Evolutionary conservation across 768 basidiomycete genomes (phyloP).

Genomic region (Termitomyces sp.): DNA sequence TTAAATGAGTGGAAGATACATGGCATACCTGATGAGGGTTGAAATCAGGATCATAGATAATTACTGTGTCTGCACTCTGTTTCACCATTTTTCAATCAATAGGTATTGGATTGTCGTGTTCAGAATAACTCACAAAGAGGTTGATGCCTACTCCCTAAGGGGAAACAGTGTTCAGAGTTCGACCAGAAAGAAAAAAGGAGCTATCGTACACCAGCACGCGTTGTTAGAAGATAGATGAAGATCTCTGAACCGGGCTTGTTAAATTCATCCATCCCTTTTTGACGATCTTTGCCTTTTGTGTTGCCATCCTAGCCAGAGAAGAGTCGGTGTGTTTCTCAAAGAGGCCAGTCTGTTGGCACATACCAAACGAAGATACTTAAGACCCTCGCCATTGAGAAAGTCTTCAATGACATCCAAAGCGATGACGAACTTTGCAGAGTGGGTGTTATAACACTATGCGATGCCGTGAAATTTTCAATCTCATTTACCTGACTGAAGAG

Average conservation of each 20-base stretch:
- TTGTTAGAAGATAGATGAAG: constrained; percentile 90
- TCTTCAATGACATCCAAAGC: constrained; percentile 88
- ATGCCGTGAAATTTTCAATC: background rate
- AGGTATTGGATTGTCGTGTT: background rate
- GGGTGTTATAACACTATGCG: background rate
- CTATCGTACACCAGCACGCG: constrained; percentile 73
- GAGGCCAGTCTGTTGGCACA: constrained; percentile 13
- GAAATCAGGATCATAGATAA: constrained; percentile 94
- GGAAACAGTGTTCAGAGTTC: constrained; percentile 1
- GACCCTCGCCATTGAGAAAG: constrained; percentile 78
- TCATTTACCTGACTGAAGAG: constrained; percentile 83
- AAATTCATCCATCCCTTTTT: constrained; percentile 94
- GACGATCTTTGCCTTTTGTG: constrained; percentile 80
- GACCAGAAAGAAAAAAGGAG: background rate
- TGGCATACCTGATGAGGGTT: constrained; percentile 87
- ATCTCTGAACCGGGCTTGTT: constrained; percentile 84
- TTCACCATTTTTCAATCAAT: constrained; percentile 20
- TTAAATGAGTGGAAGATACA: background rate
- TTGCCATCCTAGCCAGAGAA: constrained; percentile 70
- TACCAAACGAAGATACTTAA: constrained; percentile 83
- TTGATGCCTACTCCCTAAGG: constrained; percentile 85
- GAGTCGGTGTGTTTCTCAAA: background rate
- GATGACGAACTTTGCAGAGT: constrained; percentile 71
- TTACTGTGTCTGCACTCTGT: constrained; percentile 89
- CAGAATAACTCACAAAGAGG: constrained; percentile 42